Base-by-base conservation (phyloP, 441 rosid species). In the Aleurites moluccanus region DNA sequence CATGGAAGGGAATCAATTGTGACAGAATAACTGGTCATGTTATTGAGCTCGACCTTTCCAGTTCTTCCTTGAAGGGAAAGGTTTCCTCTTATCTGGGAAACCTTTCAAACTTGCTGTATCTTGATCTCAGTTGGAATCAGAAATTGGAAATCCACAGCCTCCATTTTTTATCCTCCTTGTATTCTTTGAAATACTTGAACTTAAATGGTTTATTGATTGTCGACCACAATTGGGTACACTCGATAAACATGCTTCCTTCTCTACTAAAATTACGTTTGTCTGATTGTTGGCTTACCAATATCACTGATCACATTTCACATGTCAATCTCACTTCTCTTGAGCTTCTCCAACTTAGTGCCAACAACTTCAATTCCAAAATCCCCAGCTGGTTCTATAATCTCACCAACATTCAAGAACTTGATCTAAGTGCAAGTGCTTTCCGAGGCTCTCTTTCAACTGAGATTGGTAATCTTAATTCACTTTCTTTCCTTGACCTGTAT, bases 301-400 rank as follows among this genome's bases (percentile, higher is more conserved):
- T 15, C 3, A n/a, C 49, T 64, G 69, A 69, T 28, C 69, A 21
- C 4, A 23, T 40, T n/a, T 7, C 42, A 13, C 71, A 57, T 38
- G 42, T 64, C 11, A 62, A 83, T 75, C 44, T 73, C 52, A 73
- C 82, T 63, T 70, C 79, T 15, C 76, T 78, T 55, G 42, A 60
- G 0, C 49, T 69, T 23, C 57, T 83, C 28, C 69, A 73, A 66
- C 52, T 80, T 9, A 45, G 75, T 14, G 23, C 18, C 2, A 83
- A 83, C 73, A 1, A 45, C 42, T 85, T 88, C 75, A 78, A 65
- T 67, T 72, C 87, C 73, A 52, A 74, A 9, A 75, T 79, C 14
- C 60, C 80, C 8, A 21, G 15, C 0, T 80, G 79, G 85, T 16
- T 85, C 30, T 72, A 69, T 25, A 75, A 78, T 47, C 27, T 80